Evolutionary conservation across 176 grass and related monocot genomes (phyloP), one percentile per base, ranked within the genome.

Genomic region (Echinochloa phyllopogon): DNA sequence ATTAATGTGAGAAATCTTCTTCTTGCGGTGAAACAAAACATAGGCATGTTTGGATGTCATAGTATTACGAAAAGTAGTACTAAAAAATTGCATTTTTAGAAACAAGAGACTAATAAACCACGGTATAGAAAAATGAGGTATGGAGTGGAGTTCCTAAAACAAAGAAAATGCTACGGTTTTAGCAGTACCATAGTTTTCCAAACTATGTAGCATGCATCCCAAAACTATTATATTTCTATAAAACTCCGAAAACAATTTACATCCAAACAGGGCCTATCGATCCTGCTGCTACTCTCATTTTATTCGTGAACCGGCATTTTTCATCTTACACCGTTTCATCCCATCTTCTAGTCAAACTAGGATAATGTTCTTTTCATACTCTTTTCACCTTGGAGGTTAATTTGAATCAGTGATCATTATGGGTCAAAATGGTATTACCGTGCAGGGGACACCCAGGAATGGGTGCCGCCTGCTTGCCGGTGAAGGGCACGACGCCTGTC

Each of bases 401-500:
- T 23, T 48, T 17, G 43, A 27, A 72, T 38, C 6, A 48, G 23
- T 13, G 69, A 4, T 43, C 69, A 43, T 49, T 49, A 29, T 15
- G 43, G 13, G 3, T 17, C 29, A 24, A 23, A 49, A 23, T 59
- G 53, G 13, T 69, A 70, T 70, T 44, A 70, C 68, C 5, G 42
- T 18, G 21, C 2, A 45, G 7, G 23, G 6, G 69, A 64, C 58
- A 47, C 14, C 16, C 8, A 48, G 41, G 44, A 79, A 65, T 37
- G 24, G 60, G 17, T 37, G 61, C 60, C 50, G 59, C 9, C 16
- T 29, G 42, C 2, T 45, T 64, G 57, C 16, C 11, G 15, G 17
- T 65, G 60, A 65, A 50, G 2, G 12, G n/a, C 75, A 76, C 59
- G 25, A 36, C 13, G 59, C 59, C 10, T 79, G 77, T 79, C 60